Percentiles rank a stretch among this genome's conserved stretches.
These are phyloP conservation scores for Rosa lucieae DNA, from an alignment of 306 rosid genomes.

Conservation along the genomic window DNA sequence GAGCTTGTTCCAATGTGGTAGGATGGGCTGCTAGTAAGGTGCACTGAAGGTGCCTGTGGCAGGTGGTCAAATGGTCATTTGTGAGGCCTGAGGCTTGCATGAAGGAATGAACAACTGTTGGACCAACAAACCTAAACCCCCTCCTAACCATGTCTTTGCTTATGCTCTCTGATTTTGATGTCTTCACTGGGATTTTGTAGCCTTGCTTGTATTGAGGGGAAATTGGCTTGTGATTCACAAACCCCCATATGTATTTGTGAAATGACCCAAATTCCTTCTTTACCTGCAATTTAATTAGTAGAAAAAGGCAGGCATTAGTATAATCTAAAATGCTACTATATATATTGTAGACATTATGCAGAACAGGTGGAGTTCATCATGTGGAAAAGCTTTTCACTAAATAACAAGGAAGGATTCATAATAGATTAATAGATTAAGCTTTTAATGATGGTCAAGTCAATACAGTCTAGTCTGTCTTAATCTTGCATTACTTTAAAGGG, in stretches of 20 bases:
- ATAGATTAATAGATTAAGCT: conserved; percentile 12
- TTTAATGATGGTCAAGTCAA: conserved; percentile 20
- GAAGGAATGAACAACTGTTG: conserved; percentile 91
- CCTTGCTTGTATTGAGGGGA: conserved; percentile 84
- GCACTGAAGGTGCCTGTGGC: conserved; percentile 89
- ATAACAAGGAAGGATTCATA: conserved; percentile 15
- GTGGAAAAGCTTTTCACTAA: conserved; percentile 33
- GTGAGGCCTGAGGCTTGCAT: conserved; percentile 97
- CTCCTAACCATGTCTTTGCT: conserved; percentile 97
- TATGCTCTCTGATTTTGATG: conserved; percentile 93
- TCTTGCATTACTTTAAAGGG: neutral
- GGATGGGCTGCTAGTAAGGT: conserved; percentile 40
- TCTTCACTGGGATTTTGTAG: conserved; percentile 89
- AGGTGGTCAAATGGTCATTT: conserved; percentile 82
- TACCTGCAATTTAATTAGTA: conserved; percentile 42
- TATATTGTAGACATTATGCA: conserved; percentile 11
- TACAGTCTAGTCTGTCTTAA: neutral
- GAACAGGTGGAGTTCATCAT: conserved; percentile 39
- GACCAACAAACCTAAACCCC: conserved; percentile 87
- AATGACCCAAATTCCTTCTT: conserved; percentile 78
- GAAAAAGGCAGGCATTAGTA: neutral
- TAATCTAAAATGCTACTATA: neutral
- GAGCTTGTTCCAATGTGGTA: conserved; percentile 28
- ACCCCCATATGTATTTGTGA: conserved; percentile 86
- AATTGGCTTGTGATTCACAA: conserved; percentile 80